Percentiles rank a stretch among this genome's conserved stretches.
These are phyloP conservation scores for Sporisorium scitamineum DNA, from an alignment of 1,284 basidiomycete species.

Conservation along the genomic window DNA sequence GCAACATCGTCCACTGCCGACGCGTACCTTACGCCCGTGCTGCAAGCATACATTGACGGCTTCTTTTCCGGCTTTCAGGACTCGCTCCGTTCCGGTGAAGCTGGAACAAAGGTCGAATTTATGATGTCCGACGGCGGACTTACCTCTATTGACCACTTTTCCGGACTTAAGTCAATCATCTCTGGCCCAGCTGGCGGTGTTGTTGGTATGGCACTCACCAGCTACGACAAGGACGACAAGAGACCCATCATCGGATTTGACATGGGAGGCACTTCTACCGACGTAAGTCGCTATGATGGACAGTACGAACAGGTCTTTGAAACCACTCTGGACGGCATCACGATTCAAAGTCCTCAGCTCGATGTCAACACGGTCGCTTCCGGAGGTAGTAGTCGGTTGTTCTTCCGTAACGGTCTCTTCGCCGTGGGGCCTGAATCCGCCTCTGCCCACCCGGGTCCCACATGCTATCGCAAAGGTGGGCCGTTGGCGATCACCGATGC, in stretches of 20 bases:
- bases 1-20: conserved; percentile 93
- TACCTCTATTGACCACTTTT: conserved; percentile 85
- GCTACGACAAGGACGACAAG: conserved; percentile 78
- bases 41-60: conserved; percentile 86
- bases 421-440: conserved; percentile 66
- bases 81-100: conserved; percentile 73
- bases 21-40: conserved; percentile 93
- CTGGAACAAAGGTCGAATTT: conserved; percentile 67
- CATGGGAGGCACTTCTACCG: conserved; percentile 82
- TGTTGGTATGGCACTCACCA: conserved; percentile 85
- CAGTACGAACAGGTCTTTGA: conserved; percentile 89
- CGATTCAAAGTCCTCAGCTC: conserved; percentile 84
- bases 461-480: conserved; percentile 68
- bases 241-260: conserved; percentile 76
- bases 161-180: conserved; percentile 86
- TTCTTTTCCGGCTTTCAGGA: conserved; percentile 90
- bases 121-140: conserved; percentile 76
- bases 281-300: conserved; percentile 88
- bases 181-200: conserved; percentile 90
- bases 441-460: conserved; percentile 66
- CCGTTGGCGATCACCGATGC: conserved; percentile 68
- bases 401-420: conserved; percentile 67
- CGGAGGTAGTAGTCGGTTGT: conserved; percentile 64
- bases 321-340: conserved; percentile 88
- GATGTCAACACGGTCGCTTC: conserved; percentile 69